phyloP scores from a whole-genome alignment of 768 basidiomycete species.

The Rickenella mellea region DNA sequence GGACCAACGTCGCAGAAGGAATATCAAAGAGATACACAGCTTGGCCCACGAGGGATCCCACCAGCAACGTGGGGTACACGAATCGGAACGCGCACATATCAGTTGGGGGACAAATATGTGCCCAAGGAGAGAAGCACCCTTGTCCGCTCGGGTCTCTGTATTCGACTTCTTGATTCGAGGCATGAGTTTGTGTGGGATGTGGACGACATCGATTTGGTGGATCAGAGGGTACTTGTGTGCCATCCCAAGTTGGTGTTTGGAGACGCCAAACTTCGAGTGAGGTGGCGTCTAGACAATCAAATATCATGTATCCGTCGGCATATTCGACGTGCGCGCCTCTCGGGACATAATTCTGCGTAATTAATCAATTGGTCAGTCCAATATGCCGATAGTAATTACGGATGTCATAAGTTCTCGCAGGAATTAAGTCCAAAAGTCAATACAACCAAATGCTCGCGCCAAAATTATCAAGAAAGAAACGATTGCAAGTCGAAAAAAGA shows the following conservation, averaged over 20 bases:
- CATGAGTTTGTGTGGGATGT: no score
- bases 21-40: conserved; percentile 58
- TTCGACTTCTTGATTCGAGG: conserved; percentile 7
- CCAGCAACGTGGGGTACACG: conserved; percentile 56
- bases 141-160: conserved; percentile 11
- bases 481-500: not conserved
- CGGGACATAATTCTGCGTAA: conserved; percentile 37
- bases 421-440: no score
- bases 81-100: conserved; percentile 49
- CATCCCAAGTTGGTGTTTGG: conserved; percentile 16
- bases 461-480: not conserved
- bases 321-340: conserved; percentile 66
- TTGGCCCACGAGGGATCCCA: conserved; percentile 24
- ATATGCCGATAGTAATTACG: no score
- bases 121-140: conserved; percentile 58
- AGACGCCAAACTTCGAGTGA: conserved; percentile 68
- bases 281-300: conserved; percentile 44
- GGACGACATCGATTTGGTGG: no score
- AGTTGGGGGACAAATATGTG: conserved; percentile 39
- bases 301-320: conserved; percentile 57
- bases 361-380: no score
- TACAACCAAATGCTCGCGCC: no score
- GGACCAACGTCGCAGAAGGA: conserved; percentile 34
- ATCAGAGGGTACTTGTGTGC: conserved; percentile 8
- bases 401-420: no score